Base-by-base conservation (phyloP, 2,329 filamentous ascomycete genomes). In the Penicillium sp. region DNA sequence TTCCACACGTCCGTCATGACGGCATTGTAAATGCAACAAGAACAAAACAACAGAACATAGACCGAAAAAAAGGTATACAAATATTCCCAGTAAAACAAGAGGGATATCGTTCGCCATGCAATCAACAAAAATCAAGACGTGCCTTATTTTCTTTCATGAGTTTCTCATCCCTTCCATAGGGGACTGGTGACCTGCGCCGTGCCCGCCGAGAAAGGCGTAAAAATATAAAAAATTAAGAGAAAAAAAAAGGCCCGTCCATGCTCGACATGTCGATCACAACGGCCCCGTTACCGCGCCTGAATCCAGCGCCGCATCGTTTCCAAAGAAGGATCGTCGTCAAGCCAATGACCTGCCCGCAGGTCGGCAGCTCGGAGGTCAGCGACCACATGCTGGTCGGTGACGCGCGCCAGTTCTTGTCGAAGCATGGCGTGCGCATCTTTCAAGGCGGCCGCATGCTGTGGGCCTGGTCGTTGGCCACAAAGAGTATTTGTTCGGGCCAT, bases 321-420 rank as follows among this genome's bases (percentile, higher is more conserved):
- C 40, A 80, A 61, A 6, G 72, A 66, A 3, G 78, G 78, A 52
- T 81, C 78, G 44, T 82, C 78, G 25, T 64, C 62, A 30, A 80
- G 64, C 77, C 77, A 82, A 61, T 79, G 77, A 26, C 75, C 73
- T 46, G 76, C 74, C 28, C 71, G 63, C 29, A 65, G 52, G 52
- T 81, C 78, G 27, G 74, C 70, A 16, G 68, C 63, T 44, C 73
- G 71, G 12, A 81, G 68, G 18, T 74, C 73, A 39, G 70, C 66
- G 35, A 76, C 67, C 32, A 80, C 73, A 45, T 74, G 65, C 30
- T 70, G 65, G 47, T 81, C 75, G 10, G 76, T 79, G 44, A 80
- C 69, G 16, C 68, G 66, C 10, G 67, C 64, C 30, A 80, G 62
- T 56, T 81, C 78, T 73, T 81, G 51, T 34, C 32, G 25, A 3